These are phyloP conservation scores for Colletotrichum cuscutae DNA, from an alignment of 2,329 filamentous ascomycete species.

Conservation along the genomic window DNA sequence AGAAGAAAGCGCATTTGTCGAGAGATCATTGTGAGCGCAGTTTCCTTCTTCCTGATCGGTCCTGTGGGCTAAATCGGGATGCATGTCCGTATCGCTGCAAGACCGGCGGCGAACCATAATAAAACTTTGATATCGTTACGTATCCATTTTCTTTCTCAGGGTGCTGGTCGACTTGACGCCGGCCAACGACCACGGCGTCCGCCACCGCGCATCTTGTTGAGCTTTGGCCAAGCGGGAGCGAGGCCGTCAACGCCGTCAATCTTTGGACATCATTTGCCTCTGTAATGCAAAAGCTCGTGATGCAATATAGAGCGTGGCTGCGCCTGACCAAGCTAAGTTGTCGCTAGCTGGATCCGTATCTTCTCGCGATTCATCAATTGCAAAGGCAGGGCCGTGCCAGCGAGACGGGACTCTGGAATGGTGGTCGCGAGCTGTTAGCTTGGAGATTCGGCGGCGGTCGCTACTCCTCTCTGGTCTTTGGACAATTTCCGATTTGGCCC, in stretches of 20 bases:
- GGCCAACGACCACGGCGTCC: not conserved
- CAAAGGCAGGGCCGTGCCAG: not conserved
- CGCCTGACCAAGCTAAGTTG: not conserved
- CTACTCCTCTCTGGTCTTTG: constrained; percentile 1
- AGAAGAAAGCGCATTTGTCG: not conserved
- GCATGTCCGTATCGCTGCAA: not conserved
- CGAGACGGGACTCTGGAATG: not conserved
- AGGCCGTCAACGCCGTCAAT: constrained; percentile 10
- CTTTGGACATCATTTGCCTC: constrained; percentile 11
- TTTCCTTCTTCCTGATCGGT: constrained; percentile 9
- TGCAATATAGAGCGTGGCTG: not conserved
- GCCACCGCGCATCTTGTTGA: constrained; percentile 5
- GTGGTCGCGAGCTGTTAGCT: not conserved
- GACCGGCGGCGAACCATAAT: constrained; percentile 3
- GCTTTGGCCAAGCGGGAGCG: constrained; percentile 14
- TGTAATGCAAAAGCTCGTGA: not conserved
- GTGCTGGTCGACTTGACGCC: constrained; percentile 1
- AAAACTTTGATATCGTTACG: constrained; percentile 13
- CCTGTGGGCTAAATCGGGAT: not conserved
- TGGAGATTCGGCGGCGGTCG: constrained; percentile 13
- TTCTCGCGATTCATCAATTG: not conserved
- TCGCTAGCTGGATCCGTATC: not conserved
- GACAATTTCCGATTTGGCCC: constrained; percentile 27
- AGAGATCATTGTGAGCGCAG: not conserved
- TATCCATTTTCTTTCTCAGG: not conserved